A percentile compares a stretch with the other conserved stretches of the same genome.
Conservation (phyloP, 352 stramenopile species). For the Globisporangium cylindrosporum region DNA sequence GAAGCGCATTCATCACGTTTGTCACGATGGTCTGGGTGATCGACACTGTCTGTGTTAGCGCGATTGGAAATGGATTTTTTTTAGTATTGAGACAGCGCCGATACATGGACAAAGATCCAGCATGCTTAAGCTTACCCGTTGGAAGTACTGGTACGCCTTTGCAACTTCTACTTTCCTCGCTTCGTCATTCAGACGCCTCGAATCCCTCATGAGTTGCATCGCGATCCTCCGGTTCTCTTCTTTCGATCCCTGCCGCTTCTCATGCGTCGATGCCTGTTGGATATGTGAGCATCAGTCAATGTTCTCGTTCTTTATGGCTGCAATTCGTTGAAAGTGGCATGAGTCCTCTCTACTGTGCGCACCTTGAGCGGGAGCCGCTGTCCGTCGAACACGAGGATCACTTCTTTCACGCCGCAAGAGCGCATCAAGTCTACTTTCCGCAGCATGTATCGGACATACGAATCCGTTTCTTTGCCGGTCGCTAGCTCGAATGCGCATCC, state of each 20-base stretch:
- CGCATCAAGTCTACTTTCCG: constrained; percentile 67
- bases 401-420: constrained; percentile 44
- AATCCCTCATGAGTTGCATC: constrained; percentile 45
- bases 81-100: neutral
- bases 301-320: neutral
- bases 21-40: constrained; percentile 62
- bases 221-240: constrained; percentile 54
- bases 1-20: constrained; percentile 57
- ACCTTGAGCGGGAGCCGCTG: constrained; percentile 74
- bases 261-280: constrained; percentile 53
- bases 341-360: neutral
- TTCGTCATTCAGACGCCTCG: constrained; percentile 41
- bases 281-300: neutral
- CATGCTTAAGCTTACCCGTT: constrained; percentile 24
- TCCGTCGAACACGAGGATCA: constrained; percentile 76
- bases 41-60: constrained; percentile 42
- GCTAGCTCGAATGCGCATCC: constrained; percentile 74
- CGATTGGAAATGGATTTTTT: neutral
- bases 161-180: constrained; percentile 52
- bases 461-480: constrained; percentile 54
- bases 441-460: constrained; percentile 74
- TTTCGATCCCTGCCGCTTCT: constrained; percentile 56
- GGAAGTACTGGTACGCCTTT: constrained; percentile 59
- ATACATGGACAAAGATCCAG: neutral
- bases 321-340: neutral